Evolutionary conservation across 768 basidiomycete species (phyloP).

Genomic region (Gautieria morchelliformis): DNA sequence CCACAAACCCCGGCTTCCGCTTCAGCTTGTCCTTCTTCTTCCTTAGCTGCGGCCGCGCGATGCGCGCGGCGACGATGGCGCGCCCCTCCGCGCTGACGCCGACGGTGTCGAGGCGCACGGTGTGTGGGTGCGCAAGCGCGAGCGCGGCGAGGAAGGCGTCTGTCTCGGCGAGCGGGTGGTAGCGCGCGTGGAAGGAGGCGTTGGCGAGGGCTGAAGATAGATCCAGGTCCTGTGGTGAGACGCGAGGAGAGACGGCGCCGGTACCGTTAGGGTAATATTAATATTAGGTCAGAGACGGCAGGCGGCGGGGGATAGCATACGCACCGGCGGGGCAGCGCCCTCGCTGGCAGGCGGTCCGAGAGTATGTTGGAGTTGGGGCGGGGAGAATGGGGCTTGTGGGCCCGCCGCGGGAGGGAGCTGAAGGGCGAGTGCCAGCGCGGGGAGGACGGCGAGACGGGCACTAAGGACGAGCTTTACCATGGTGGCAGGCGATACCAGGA

Average conservation of each 20-base stretch:
- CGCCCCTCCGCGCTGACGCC: conserved; percentile 52
- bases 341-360: no score
- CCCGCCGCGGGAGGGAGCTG: no score
- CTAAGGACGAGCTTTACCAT: background rate
- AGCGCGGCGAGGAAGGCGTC: conserved; percentile 43
- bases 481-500: background rate
- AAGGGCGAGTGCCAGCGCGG: background rate
- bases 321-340: no score
- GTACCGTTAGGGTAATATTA: no score
- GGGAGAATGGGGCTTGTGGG: background rate
- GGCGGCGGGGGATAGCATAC: no score
- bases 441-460: background rate
- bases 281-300: no score
- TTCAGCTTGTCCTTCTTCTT: conserved; percentile 14
- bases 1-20: conserved; percentile 48
- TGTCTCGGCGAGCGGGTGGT: conserved; percentile 50
- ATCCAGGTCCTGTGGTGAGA: no score
- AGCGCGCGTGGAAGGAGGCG: conserved; percentile 30
- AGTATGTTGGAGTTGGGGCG: no score
- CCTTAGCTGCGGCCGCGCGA: conserved; percentile 26
- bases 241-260: no score
- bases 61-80: conserved; percentile 45
- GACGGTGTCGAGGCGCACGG: conserved; percentile 34
- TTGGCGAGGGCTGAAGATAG: conserved; percentile 1
- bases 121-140: conserved; percentile 35